phyloP scores from a whole-genome alignment of 1,284 basidiomycete genomes.

The Anthracocystis walkeri region DNA sequence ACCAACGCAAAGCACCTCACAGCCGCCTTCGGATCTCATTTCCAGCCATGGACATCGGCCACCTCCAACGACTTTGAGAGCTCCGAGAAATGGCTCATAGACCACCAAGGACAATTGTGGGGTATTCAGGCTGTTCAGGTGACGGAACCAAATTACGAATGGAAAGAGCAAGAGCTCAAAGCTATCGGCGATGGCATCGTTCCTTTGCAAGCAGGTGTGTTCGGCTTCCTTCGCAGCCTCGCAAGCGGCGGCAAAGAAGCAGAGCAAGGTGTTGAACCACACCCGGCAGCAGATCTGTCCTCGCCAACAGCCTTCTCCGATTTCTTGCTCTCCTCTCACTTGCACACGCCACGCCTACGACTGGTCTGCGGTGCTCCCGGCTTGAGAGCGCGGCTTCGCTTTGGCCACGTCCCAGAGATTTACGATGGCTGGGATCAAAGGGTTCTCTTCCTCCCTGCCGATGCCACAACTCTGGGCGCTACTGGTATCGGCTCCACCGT shows the following conservation, averaged over 20 bases:
- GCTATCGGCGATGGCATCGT: conserved; percentile 46
- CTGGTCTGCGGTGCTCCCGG: conserved; percentile 76
- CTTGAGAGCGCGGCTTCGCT: conserved; percentile 75
- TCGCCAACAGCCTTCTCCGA: conserved; percentile 71
- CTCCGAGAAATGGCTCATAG: conserved; percentile 53
- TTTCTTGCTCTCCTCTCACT: conserved; percentile 78
- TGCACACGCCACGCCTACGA: conserved; percentile 78
- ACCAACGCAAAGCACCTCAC: conserved; percentile 43
- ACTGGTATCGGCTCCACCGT: conserved; percentile 39
- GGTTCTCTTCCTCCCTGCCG: conserved; percentile 53
- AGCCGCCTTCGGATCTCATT: conserved; percentile 51
- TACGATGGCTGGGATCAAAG: conserved; percentile 73
- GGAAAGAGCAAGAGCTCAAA: conserved; percentile 47
- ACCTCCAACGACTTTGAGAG: conserved; percentile 42
- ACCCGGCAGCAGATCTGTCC: conserved; percentile 77
- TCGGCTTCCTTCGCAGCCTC: conserved; percentile 74
- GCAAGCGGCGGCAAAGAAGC: conserved; percentile 76
- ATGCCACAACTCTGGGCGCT: conserved; percentile 25
- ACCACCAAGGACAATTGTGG: conserved; percentile 52
- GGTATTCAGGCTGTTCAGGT: conserved; percentile 50
- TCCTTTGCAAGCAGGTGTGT: conserved; percentile 31
- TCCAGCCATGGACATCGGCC: conserved; percentile 46
- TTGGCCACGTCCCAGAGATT: conserved; percentile 81
- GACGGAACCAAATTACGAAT: conserved; percentile 52
- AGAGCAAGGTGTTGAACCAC: conserved; percentile 84